Base-by-base conservation (phyloP, 78 protist species). In the Trichosphaerium sp. region DNA sequence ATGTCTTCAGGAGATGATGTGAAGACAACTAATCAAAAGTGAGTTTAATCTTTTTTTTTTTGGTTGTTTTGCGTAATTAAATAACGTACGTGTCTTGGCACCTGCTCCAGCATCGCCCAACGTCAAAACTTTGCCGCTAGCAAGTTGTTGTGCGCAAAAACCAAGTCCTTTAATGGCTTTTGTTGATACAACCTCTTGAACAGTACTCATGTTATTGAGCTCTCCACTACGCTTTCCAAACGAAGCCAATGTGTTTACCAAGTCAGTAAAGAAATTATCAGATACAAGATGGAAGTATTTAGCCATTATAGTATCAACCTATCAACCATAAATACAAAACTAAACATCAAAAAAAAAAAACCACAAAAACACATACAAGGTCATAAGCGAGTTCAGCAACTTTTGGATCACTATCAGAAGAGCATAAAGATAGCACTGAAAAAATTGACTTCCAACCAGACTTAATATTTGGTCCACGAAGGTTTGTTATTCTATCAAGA, bases 401-500 rank as follows among this genome's bases (percentile, higher is more conserved):
- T n/a, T n/a, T 7, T 2, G 3, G 37, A 41, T 60, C 37, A 11
- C 6, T 2, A 52, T 88, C 89, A 18, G 42, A 32, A 21, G 82
- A 81, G 18, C 69, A 85, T 8, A 58, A 3, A 1, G 56, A 11
- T 31, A 90, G 65, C 6, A 92, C 83, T 2, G 65, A 72, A 55
- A 92, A 93, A 25, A 94, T 76, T 3, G 79, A 69, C 60, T 75
- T 70, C 99, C 99, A 96, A 2, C 99, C 99, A 1, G 94, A 87
- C 47, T 65, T 83, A n/a, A 95, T 87, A 77, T 82, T 64, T 29
- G 39, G 14, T 21, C 78, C 76, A 39, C 37, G 37, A 21, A 44
- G 28, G 40, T 15, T 0, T 14, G 37, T 21, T 10, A 25, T 43
- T 23, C 51, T 18, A 12, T 62, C 51, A 12, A 25, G 12, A 31